phyloP scores from a whole-genome alignment of 106 monocot genomes.

The Cymbidium sinense region DNA sequence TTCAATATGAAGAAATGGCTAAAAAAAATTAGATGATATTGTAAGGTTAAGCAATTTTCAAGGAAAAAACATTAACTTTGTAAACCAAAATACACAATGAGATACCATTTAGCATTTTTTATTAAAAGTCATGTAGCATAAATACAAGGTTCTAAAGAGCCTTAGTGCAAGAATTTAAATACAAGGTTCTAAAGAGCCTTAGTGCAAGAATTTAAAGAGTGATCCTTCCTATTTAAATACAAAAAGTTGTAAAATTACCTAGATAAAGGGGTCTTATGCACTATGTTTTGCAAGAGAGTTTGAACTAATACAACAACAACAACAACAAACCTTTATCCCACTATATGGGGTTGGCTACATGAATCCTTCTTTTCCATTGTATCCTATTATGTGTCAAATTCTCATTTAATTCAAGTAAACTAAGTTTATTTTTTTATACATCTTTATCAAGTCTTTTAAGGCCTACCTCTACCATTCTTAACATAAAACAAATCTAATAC shows the following conservation, averaged over 20 bases:
- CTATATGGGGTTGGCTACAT: too few relatives aligned
- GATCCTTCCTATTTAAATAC: neutral
- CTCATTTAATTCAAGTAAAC: too few relatives aligned
- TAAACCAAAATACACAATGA: neutral
- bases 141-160: neutral
- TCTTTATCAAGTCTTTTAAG: too few relatives aligned
- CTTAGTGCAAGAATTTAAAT: neutral
- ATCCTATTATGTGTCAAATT: too few relatives aligned
- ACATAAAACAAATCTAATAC: too few relatives aligned
- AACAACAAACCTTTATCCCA: too few relatives aligned
- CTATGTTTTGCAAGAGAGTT: too few relatives aligned
- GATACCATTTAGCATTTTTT: neutral
- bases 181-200: neutral
- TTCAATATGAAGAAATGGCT: neutral
- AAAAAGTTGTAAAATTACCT: neutral
- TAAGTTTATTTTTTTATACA: too few relatives aligned
- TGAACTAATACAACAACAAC: too few relatives aligned
- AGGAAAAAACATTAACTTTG: neutral
- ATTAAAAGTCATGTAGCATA: neutral
- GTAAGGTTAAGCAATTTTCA: neutral
- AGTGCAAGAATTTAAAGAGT: neutral
- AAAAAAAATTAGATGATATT: neutral
- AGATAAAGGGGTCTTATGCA: neutral
- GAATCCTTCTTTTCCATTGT: too few relatives aligned
- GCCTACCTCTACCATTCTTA: too few relatives aligned